phyloP scores from a whole-genome alignment of 2,329 filamentous ascomycete genomes.

The Sodiomyces alkalinus region DNA sequence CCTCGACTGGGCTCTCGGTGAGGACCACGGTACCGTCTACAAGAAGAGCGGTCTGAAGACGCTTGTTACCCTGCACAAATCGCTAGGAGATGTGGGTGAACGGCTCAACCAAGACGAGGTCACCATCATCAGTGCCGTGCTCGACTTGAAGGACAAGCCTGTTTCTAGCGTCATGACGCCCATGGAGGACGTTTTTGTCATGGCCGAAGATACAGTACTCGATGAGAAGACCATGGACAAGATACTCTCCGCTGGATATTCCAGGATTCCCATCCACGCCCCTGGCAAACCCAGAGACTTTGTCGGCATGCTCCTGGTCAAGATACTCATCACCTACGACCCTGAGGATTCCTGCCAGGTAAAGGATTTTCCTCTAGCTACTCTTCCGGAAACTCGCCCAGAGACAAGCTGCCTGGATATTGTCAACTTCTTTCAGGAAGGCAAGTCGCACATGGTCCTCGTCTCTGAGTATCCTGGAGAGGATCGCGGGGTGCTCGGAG shows the following conservation, averaged over 20 bases:
- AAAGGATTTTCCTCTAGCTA: constrained; percentile 80
- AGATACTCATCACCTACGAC: constrained; percentile 97
- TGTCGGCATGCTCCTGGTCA: constrained; percentile 93
- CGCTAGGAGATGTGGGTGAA: constrained; percentile 71
- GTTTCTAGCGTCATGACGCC: constrained; percentile 97
- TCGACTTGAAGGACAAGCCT: constrained; percentile 91
- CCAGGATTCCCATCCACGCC: constrained; percentile 85
- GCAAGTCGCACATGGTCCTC: constrained; percentile 96
- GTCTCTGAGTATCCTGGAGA: constrained; percentile 87
- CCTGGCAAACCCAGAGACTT: constrained; percentile 76
- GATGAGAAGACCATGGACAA: constrained; percentile 91
- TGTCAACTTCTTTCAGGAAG: constrained; percentile 99
- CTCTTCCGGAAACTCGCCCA: constrained; percentile 83
- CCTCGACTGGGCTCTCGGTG: constrained; percentile 80
- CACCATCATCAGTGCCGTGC: constrained; percentile 92
- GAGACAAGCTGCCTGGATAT: constrained; percentile 97
- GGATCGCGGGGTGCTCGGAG: constrained; percentile 76
- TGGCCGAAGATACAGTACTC: constrained; percentile 87
- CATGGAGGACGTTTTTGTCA: constrained; percentile 92
- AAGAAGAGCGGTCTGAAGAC: constrained; percentile 98
- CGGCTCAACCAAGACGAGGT: constrained; percentile 94
- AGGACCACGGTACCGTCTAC: constrained; percentile 85
- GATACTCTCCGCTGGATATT: constrained; percentile 88
- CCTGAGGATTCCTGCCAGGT: constrained; percentile 83
- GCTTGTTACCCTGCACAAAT: constrained; percentile 86